Percentiles rank a stretch among this genome's conserved stretches.
Conservation (phyloP, 805 yeast genomes). For the Maudiozyma turicensis region DNA sequence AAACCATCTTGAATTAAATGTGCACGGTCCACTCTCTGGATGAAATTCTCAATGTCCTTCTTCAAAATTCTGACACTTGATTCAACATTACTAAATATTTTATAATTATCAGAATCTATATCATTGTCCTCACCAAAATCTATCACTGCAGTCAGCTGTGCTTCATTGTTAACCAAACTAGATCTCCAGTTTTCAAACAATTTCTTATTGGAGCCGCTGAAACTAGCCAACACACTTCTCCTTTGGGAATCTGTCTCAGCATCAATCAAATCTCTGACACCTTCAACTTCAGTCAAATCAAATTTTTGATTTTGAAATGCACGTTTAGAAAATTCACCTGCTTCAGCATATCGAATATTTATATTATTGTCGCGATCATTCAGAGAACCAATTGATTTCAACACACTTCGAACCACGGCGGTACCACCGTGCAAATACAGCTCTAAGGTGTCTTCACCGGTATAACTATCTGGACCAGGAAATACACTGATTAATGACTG, state of each 20-base stretch:
- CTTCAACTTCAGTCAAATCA: slow-evolving; percentile 86
- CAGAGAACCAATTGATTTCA: slow-evolving; percentile 47
- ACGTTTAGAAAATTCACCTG: slow-evolving; percentile 84
- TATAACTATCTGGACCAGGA: slow-evolving; percentile 66
- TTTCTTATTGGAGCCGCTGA: slow-evolving; percentile 55
- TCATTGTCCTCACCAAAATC: slow-evolving; percentile 95
- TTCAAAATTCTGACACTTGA: slow-evolving; percentile 34
- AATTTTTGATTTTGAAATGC: slow-evolving; percentile 78
- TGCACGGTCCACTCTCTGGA: slow-evolving; percentile 41
- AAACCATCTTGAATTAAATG: slow-evolving; percentile 67
- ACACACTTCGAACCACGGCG: slow-evolving; percentile 65
- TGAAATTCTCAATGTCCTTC: slow-evolving; percentile 35
- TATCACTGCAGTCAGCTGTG: slow-evolving; percentile 74
- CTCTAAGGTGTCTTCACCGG: slow-evolving; percentile 88
- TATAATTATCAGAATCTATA: slow-evolving; percentile 46
- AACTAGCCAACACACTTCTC: slow-evolving; percentile 58
- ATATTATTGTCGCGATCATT: slow-evolving; percentile 35
- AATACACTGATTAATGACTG: slow-evolving; percentile 67
- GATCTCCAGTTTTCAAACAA: slow-evolving; percentile 60
- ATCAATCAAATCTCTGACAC: slow-evolving; percentile 76
- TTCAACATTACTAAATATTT: slow-evolving; percentile 43
- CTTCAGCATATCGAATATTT: slow-evolving; percentile 71
- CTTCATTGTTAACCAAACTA: slow-evolving; percentile 53
- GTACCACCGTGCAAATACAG: slow-evolving; percentile 91
- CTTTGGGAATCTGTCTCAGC: slow-evolving; percentile 92